Base-by-base conservation (phyloP, 2,329 filamentous ascomycete species). In the Claviceps paspali region DNA sequence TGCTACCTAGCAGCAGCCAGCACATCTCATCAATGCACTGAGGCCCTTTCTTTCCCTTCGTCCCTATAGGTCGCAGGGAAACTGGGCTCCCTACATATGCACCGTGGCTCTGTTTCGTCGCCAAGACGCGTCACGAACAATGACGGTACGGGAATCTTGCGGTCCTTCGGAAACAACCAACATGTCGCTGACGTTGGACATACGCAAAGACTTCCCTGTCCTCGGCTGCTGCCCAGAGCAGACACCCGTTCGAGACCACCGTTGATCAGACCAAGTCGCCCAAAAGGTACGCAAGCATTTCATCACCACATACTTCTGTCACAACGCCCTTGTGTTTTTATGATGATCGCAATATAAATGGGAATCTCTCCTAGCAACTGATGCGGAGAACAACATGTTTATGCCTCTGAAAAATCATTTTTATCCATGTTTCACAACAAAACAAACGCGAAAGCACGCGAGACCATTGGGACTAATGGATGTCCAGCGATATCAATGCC, bases 311-410 rank as follows among this genome's bases (percentile, higher is more conserved):
- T 28, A 23, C 6, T 4, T n/a, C n/a, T 22, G 5, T n/a, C n/a
- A 21, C 14, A 12, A 18, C 29, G 22, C 14, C 15, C 8, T 15
- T 8, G 11, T 30, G 22, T 46, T 64, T 51, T 64, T 50, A 67
- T 76, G 68, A 93, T 93, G 87, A 92, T 83, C 67, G 70, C 64
- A 64, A 70, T 78, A 79, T 83, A 79, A 92, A 94, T 98, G 91
- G 91, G 91, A 98, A 98, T 98, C 91, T 98, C 92, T 98, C 91
- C 82, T 84, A 96, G 83, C 72, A 33, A 75, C 64, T 59, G 62
- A 72, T 98, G 91, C 83, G 80, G 91, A 98, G 77, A 85, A 77
- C 64, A 69, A 79, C 83, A 59, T 57, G 43, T 49, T 56, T 57
- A 31, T 41, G 39, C 40, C 36, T 38, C 23, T 22, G 15, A 35